Evolutionary conservation across 176 grass and related monocot species (phyloP).

Genomic region (Zea luxurians): DNA sequence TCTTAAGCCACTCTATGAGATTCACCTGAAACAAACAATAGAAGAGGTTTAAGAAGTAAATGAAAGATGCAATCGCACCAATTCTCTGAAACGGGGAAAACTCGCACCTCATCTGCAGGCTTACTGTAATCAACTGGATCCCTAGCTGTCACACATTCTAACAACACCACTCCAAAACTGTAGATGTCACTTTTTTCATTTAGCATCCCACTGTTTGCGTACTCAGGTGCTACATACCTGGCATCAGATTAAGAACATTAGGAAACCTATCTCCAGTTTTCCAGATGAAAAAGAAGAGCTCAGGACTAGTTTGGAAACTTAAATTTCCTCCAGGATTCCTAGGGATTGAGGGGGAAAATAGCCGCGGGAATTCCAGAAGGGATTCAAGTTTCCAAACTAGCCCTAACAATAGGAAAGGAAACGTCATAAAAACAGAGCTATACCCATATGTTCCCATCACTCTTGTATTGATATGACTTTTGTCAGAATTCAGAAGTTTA

Average conservation of each 20-base stretch:
- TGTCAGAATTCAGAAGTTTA: slow-evolving; percentile 88
- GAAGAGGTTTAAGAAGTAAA: slow-evolving; percentile 11
- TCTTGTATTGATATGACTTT: slow-evolving; percentile 87
- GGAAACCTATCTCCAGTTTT: slow-evolving; percentile 15
- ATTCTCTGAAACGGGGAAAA: slow-evolving; percentile 17
- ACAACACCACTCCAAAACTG: slow-evolving; percentile 92
- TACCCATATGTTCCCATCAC: slow-evolving; percentile 99
- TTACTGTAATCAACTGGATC: slow-evolving; percentile 88
- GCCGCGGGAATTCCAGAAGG: too few species aligned
- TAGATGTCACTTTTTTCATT: slow-evolving; percentile 98
- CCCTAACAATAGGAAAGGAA: background rate
- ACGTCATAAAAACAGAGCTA: background rate
- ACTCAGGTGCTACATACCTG: slow-evolving; percentile 97
- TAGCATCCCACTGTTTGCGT: slow-evolving; percentile 86
- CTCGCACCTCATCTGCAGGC: slow-evolving; percentile 68
- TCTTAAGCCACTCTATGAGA: slow-evolving; percentile 94
- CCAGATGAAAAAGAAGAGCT: slow-evolving; percentile 6
- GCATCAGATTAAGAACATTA: slow-evolving; percentile 44
- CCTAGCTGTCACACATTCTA: slow-evolving; percentile 83
- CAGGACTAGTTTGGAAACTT: too few species aligned
- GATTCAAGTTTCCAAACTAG: too few species aligned
- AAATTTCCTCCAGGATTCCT: too few species aligned
- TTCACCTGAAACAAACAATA: slow-evolving; percentile 60
- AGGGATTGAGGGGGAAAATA: too few species aligned
- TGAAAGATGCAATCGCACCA: background rate